Base-by-base conservation (phyloP, 2,329 filamentous ascomycete genomes). In the Fusarium piperis region DNA sequence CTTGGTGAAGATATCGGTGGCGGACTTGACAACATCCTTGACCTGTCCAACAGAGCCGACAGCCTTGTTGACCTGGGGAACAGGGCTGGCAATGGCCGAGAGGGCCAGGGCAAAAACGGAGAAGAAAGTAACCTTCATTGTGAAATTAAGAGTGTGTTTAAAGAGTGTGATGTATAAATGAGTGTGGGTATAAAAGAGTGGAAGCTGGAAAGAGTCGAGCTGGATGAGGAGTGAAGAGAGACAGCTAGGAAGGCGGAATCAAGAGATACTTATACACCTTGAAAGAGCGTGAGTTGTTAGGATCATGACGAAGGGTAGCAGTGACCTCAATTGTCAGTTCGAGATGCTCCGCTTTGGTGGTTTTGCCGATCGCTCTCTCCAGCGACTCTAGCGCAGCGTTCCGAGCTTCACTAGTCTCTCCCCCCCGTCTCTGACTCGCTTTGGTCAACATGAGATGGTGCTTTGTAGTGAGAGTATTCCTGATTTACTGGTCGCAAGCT, bases 41-140 rank as follows among this genome's bases (percentile, higher is more conserved):
- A 65, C 69, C 39, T 70, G 51, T 13, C 53, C 35, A 28, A 67
- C 69, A 4, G 20, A 20, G 51, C 39, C 59, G 36, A 41, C 26
- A 23, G 59, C 18, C 7, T 65, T 64, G 44, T 53, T 26, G 8
- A 15, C 38, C 44, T 55, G 53, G 4, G 68, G 55, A 28, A 71
- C 48, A 52, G 75, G 75, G 20, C 72, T 71, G 23, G 73, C 74
- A 28, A 76, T 60, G 60, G 62, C 75, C 20, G 75, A 61, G 35
- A 65, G 28, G 48, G 73, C 73, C 57, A 77, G 63, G 18, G 75
- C 53, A 59, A 76, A 69, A 53, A 77, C 20, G 23, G 74, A 70
- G 65, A 77, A 68, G 68, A 77, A 67, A 64, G 73, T 38, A 35
- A 66, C 60, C 75, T 77, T 77, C 75, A 77, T 77, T 65, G 62